Percentiles rank a stretch among this genome's conserved stretches.
phyloP scores from a whole-genome alignment of 345 rosid species.

The Gynandropsis gynandra region DNA sequence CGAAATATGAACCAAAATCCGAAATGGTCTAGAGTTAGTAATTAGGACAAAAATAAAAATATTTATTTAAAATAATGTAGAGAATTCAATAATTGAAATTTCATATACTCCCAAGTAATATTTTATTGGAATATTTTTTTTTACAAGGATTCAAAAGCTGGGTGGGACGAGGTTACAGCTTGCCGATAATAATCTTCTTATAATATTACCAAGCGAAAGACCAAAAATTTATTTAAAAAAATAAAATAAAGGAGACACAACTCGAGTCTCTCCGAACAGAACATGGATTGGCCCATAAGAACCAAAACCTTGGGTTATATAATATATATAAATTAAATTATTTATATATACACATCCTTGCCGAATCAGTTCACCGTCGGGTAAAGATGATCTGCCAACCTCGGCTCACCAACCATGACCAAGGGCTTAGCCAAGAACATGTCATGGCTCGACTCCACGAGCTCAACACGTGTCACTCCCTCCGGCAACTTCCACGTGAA shows the following conservation, averaged over 20 bases:
- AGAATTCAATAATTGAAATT: too few species aligned
- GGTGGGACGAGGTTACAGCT: too few species aligned
- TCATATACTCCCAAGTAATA: too few species aligned
- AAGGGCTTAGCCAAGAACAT: slow-evolving; percentile 33
- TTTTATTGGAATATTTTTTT: too few species aligned
- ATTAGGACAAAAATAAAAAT: too few species aligned
- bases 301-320: slow-evolving; percentile 16
- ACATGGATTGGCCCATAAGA: slow-evolving; percentile 20
- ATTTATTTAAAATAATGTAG: too few species aligned
- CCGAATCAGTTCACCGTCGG: slow-evolving; percentile 23
- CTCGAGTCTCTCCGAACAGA: slow-evolving; percentile 16
- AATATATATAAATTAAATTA: background rate
- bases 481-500: slow-evolving; percentile 34
- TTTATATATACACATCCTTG: background rate
- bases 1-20: too few species aligned
- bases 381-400: slow-evolving; percentile 35
- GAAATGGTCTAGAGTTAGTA: too few species aligned
- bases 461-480: slow-evolving; percentile 20
- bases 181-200: too few species aligned
- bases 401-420: slow-evolving; percentile 27
- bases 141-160: too few species aligned
- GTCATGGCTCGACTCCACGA: slow-evolving; percentile 30
- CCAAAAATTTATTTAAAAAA: background rate
- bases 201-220: too few species aligned
- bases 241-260: slow-evolving; percentile 23